Base-by-base conservation (phyloP, 2,329 filamentous ascomycete genomes). In the Akanthomyces lecanii region DNA sequence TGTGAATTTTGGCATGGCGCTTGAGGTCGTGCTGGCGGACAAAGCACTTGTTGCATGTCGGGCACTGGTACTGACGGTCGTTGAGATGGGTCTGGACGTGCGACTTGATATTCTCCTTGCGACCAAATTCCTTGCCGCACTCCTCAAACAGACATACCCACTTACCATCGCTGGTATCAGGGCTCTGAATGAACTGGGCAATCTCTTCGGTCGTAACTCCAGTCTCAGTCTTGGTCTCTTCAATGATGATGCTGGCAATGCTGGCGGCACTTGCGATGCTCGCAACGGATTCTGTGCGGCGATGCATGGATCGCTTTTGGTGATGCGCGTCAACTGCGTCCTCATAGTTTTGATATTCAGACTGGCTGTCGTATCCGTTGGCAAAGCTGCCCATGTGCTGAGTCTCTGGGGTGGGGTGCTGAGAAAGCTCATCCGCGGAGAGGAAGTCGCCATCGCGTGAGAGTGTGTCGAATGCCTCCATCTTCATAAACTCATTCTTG, bases 41-140 rank as follows among this genome's bases (percentile, higher is more conserved):
- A 74, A 99, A 99, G 77, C 92, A 94, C 78, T 98, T 98, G 59
- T 89, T 84, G 79, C 95, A 99, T 62, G 90, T 89, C 52, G 94
- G 92, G 77, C 95, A 99, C 75, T 91, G 89, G 78, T 92, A 99
- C 74, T 97, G 95, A 54, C 95, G 86, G 75, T 99, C 95, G 70
- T 96, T 95, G 67, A 99, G 88, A 76, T 99, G 95, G 4, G 95
- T 99, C 77, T 99, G 95, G 16, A 99, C 91, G 74, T 99, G 95
- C 0, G 93, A 96, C 74, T 97, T 96, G 80, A 98, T 97, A 77
- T 99, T 98, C 76, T 99, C 95, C 75, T 97, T 96, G 69, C 95
- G 87, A n/a, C 93, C 94, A 73, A 99, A 98, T 60, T 88, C 86
- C 76, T 97, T 96, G 69, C 88, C 85, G 76, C 95, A 99, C 33